Conservation (phyloP, 2,329 filamentous ascomycete genomes). For the Alternaria arbusti region DNA sequence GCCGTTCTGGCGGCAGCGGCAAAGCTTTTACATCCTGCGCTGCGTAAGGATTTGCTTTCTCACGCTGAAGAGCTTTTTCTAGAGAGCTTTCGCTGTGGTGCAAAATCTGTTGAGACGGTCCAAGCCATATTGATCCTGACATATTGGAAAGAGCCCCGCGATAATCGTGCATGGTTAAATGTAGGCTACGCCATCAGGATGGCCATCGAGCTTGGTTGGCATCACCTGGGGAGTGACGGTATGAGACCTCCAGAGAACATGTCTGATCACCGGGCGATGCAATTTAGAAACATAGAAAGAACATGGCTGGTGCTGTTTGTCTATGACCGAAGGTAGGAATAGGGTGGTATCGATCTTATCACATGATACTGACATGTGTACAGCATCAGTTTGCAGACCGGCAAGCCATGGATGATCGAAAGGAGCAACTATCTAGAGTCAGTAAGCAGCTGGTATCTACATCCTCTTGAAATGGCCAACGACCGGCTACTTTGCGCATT, state of each 20-base stretch:
- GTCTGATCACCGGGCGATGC: not conserved
- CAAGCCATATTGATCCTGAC: slow-evolving; percentile 14
- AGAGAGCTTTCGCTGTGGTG: not conserved
- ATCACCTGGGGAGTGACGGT: not conserved
- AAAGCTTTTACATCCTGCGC: not conserved
- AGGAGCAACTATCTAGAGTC: slow-evolving; percentile 6
- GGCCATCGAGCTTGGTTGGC: slow-evolving; percentile 15
- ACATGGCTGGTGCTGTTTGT: not conserved
- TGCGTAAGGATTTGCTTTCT: not conserved
- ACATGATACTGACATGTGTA: not conserved
- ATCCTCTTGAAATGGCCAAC: slow-evolving; percentile 7
- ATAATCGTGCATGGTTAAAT: slow-evolving; percentile 11
- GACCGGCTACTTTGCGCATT: slow-evolving; percentile 14
- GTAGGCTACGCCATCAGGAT: slow-evolving; percentile 11
- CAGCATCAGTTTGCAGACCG: not conserved
- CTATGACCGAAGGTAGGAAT: not conserved
- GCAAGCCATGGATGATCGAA: slow-evolving; percentile 4
- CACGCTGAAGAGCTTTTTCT: not conserved
- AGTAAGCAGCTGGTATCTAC: slow-evolving; percentile 1
- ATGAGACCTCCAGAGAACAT: not conserved
- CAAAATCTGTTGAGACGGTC: not conserved
- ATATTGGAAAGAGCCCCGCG: slow-evolving; percentile 13
- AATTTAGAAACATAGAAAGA: not conserved
- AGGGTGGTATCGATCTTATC: not conserved
- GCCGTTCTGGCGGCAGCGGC: not conserved